Evolutionary conservation across 192 early-diverging fungal genomes (phyloP).

Genomic region (Coemansia sp.): DNA sequence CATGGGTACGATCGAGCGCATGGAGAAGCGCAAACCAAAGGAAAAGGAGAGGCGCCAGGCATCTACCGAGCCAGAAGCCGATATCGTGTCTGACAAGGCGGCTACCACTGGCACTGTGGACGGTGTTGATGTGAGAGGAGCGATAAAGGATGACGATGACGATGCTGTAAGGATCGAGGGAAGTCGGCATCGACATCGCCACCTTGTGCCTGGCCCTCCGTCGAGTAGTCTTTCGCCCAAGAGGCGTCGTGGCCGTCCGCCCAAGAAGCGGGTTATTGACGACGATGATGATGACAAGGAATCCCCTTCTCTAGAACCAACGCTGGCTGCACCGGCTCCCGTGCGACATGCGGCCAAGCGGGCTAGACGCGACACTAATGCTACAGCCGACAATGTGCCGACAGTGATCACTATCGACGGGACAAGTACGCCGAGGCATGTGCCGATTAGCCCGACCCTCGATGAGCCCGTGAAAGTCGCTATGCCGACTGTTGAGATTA

Average conservation of each 20-base stretch:
- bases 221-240: conserved; percentile 27
- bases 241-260: conserved; percentile 14
- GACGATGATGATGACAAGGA: conserved; percentile 32
- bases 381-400: neutral
- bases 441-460: conserved; percentile 3
- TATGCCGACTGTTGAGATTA: conserved; percentile 28
- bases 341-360: conserved; percentile 1
- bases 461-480: conserved; percentile 6
- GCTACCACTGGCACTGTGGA: neutral
- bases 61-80: conserved; percentile 15
- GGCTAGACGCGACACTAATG: neutral
- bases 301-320: neutral
- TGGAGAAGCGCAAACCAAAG: conserved; percentile 61
- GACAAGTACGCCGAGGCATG: conserved; percentile 11
- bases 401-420: conserved; percentile 22
- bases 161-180: neutral
- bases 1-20: conserved; percentile 62
- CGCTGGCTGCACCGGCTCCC: neutral
- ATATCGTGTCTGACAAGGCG: neutral
- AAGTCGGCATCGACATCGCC: neutral
- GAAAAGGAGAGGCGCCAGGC: conserved; percentile 31
- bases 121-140: neutral
- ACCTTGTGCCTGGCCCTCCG: neutral
- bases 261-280: conserved; percentile 29
- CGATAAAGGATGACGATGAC: neutral